These are phyloP conservation scores for Trichocladium antarcticum DNA, from an alignment of 495 filamentous ascomycete genomes.

Conservation along the genomic window DNA sequence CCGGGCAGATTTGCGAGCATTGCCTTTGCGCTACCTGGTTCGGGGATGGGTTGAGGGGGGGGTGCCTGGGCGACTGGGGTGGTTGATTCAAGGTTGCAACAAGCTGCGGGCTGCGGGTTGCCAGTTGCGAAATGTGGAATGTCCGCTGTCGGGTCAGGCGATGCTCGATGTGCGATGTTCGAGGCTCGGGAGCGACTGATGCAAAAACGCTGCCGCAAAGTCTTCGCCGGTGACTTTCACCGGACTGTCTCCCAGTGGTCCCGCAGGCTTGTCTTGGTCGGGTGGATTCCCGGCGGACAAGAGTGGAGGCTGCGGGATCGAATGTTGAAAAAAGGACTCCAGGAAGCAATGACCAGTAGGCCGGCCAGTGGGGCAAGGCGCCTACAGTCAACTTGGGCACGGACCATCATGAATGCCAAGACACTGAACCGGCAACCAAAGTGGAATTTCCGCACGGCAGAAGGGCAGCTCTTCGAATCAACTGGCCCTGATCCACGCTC, in stretches of 20 bases:
- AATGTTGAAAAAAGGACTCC: neutral
- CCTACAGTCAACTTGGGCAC: constrained; percentile 10
- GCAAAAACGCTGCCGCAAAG: too few species aligned
- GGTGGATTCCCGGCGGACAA: neutral
- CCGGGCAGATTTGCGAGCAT: constrained; percentile 24
- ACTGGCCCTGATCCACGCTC: neutral
- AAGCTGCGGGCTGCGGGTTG: too few species aligned
- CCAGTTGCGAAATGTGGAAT: neutral
- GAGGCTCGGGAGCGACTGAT: neutral
- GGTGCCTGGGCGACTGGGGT: constrained; percentile 5
- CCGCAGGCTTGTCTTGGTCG: neutral
- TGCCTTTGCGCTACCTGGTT: constrained; percentile 18
- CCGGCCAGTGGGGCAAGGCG: too few species aligned
- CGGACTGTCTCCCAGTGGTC: too few species aligned
- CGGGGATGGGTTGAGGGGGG: constrained; percentile 9
- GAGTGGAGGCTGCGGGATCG: constrained; percentile 6
- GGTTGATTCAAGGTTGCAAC: constrained; percentile 14
- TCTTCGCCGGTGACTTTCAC: too few species aligned
- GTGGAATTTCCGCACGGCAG: neutral
- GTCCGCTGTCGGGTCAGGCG: neutral
- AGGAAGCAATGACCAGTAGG: constrained; percentile 2
- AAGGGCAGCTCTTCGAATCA: neutral
- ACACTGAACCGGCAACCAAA: neutral
- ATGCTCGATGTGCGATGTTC: too few species aligned
- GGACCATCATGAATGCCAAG: neutral